phyloP scores from a whole-genome alignment of 75 land plant genomes.

The Chamaecyparis obtusa region DNA sequence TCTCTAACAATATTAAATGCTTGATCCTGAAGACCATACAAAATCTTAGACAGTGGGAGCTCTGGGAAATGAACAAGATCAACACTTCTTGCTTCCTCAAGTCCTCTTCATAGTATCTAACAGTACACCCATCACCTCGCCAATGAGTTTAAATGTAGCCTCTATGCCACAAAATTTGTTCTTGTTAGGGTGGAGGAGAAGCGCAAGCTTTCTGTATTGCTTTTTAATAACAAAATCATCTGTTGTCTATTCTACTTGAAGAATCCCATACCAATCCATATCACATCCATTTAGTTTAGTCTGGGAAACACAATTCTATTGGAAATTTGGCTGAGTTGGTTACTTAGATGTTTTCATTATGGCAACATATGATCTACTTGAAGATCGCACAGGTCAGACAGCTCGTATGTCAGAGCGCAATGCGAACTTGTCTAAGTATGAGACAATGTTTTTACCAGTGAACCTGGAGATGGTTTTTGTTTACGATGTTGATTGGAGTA shows the following conservation, averaged over 20 bases:
- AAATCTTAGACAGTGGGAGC: conserved; percentile 92
- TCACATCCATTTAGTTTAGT: conserved; percentile 40
- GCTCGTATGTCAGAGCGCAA: too few relatives aligned
- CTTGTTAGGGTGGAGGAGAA: conserved; percentile 91
- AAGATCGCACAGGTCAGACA: too few relatives aligned
- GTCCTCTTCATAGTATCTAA: conserved; percentile 45
- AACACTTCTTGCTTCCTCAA: conserved; percentile 62
- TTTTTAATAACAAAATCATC: conserved; percentile 70
- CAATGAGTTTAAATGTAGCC: conserved; percentile 87
- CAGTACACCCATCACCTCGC: conserved; percentile 71
- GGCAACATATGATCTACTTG: too few relatives aligned
- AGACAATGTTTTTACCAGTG: too few relatives aligned
- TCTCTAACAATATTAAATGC: conserved; percentile 57
- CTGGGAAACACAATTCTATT: conserved; percentile 62
- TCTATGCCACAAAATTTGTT: conserved; percentile 88
- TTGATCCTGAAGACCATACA: conserved; percentile 96
- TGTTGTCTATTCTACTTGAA: conserved; percentile 64
- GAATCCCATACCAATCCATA: conserved; percentile 85
- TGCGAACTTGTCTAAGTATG: too few relatives aligned
- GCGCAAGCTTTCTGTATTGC: conserved; percentile 91
- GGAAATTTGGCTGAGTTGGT: too few relatives aligned
- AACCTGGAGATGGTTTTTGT: too few relatives aligned
- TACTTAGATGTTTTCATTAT: too few relatives aligned
- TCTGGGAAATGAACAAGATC: conserved; percentile 81
- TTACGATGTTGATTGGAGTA: too few relatives aligned